Evolutionary conservation across 2,329 filamentous ascomycete species (phyloP).

Genomic region (Pseudocercospora ulei): DNA sequence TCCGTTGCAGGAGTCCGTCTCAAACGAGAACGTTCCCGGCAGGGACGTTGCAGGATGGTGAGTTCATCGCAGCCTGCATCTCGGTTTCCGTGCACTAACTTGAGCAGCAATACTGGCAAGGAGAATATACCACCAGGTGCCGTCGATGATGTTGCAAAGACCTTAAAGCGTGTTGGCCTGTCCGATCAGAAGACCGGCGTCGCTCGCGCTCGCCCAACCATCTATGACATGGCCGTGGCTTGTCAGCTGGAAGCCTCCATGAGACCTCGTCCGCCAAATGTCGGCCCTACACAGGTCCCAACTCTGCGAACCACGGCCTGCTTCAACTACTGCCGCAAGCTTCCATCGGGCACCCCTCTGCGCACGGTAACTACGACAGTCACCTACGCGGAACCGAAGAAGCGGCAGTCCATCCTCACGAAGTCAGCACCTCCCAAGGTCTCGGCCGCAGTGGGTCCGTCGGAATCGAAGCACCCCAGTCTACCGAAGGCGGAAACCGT

Average conservation of each 20-base stretch:
- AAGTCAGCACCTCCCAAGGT: too few species aligned
- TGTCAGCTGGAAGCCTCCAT: constrained; percentile 20
- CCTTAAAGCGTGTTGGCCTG: constrained; percentile 4
- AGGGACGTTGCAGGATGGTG: constrained; percentile 41
- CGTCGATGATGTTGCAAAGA: constrained; percentile 5
- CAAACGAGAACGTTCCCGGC: constrained; percentile 9
- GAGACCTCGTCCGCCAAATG: constrained; percentile 9
- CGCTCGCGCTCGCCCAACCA: constrained; percentile 10
- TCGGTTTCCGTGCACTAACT: background rate
- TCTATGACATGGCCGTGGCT: constrained; percentile 25
- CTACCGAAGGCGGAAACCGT: constrained; percentile 7
- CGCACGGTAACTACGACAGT: background rate
- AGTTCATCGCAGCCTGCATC: background rate
- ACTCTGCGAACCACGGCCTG: background rate
- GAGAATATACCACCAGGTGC: constrained; percentile 52
- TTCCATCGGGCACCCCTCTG: background rate
- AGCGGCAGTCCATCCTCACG: background rate
- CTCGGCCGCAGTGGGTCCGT: background rate
- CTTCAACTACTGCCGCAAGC: background rate
- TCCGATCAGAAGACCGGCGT: background rate
- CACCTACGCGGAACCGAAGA: constrained; percentile 3
- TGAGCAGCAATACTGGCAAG: constrained; percentile 47
- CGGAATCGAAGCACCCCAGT: background rate
- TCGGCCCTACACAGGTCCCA: background rate
- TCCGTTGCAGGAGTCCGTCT: constrained; percentile 40